phyloP scores from a whole-genome alignment of 345 rosid species.

The Lepidium aucheri region DNA sequence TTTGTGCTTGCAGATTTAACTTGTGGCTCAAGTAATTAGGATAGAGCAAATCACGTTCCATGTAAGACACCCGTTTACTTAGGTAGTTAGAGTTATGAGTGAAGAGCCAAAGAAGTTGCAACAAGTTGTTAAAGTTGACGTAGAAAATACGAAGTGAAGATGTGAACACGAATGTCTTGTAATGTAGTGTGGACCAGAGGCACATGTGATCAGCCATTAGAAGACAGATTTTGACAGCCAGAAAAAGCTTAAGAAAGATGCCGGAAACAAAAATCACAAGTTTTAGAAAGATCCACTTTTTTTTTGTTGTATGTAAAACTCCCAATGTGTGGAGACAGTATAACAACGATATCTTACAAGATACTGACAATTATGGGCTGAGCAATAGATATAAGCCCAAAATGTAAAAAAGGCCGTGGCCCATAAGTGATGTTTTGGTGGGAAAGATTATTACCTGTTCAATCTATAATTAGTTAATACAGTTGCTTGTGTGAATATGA shows the following conservation, averaged over 20 bases:
- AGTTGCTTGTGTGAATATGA: background rate
- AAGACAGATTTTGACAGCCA: slow-evolving; percentile 29
- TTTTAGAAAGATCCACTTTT: slow-evolving; percentile 3
- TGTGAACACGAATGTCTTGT: slow-evolving; percentile 3
- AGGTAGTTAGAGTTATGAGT: slow-evolving; percentile 1
- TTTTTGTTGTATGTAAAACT: background rate
- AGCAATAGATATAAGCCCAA: background rate
- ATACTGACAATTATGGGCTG: background rate
- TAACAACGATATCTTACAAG: background rate
- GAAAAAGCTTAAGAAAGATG: slow-evolving; percentile 6
- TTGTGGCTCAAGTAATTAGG: slow-evolving; percentile 11
- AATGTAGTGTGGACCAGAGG: slow-evolving; percentile 24
- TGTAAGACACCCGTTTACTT: background rate
- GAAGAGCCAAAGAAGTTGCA: background rate
- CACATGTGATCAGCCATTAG: slow-evolving; percentile 25
- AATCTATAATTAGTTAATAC: background rate
- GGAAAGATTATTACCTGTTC: background rate
- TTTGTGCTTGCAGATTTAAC: background rate
- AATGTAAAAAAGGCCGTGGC: background rate
- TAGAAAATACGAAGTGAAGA: slow-evolving; percentile 6
- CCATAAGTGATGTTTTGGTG: background rate
- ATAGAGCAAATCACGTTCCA: background rate
- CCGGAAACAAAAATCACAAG: background rate
- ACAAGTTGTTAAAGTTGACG: slow-evolving; percentile 23
- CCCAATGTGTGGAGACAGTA: slow-evolving; percentile 13